Evolutionary conservation across 2,329 filamentous ascomycete genomes (phyloP).

Genomic region (Eurotiales sp.): DNA sequence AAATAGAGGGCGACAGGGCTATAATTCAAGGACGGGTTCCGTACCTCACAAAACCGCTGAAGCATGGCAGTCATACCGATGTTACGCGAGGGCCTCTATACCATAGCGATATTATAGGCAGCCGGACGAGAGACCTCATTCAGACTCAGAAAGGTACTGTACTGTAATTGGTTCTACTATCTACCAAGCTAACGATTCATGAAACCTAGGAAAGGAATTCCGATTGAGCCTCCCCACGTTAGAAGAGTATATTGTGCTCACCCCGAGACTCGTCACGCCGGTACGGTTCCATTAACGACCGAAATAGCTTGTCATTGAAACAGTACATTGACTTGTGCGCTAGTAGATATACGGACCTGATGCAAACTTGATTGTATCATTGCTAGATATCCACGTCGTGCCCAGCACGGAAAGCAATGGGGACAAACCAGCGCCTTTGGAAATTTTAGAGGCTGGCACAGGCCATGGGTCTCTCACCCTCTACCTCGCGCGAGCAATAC

Average conservation of each 20-base stretch:
- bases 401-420: constrained; percentile 28
- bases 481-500: constrained; percentile 70
- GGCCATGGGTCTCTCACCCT: constrained; percentile 79
- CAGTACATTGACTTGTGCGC: constrained; percentile 20
- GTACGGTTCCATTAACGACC: constrained; percentile 43
- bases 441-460: constrained; percentile 80
- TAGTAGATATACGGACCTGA: constrained; percentile 69
- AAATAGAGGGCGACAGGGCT: constrained; percentile 43
- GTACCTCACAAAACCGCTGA: constrained; percentile 42
- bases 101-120: constrained; percentile 61
- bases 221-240: constrained; percentile 64
- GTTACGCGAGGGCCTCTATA: constrained; percentile 35
- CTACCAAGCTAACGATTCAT: not conserved
- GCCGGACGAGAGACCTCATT: constrained; percentile 56
- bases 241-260: constrained; percentile 68
- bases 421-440: constrained; percentile 46
- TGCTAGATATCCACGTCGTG: constrained; percentile 67
- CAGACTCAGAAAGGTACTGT: constrained; percentile 47
- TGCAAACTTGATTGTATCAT: constrained; percentile 68
- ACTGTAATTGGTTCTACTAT: not conserved
- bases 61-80: constrained; percentile 32
- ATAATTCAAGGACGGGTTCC: constrained; percentile 37
- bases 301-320: not conserved
- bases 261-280: constrained; percentile 69
- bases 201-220: constrained; percentile 42